These are phyloP conservation scores for Calycina herbarum DNA, from an alignment of 2,329 filamentous ascomycete species.

Conservation along the genomic window DNA sequence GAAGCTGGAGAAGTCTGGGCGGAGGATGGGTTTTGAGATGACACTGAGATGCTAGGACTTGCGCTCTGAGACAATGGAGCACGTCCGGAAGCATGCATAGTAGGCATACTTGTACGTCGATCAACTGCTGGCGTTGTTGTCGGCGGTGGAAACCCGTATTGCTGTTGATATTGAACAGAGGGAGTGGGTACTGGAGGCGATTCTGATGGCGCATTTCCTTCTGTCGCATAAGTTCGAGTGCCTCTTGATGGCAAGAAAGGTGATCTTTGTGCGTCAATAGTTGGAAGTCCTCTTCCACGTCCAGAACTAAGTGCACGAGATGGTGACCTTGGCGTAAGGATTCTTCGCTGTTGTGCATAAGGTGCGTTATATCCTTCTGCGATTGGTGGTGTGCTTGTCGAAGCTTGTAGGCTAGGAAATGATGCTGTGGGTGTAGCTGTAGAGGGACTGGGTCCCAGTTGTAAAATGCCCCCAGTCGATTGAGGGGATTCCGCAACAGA, in stretches of 20 bases:
- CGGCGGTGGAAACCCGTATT: constrained; percentile 42
- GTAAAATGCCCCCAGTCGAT: constrained; percentile 24
- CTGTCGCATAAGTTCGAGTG: constrained; percentile 44
- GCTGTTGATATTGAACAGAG: constrained; percentile 25
- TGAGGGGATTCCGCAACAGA: constrained; percentile 29
- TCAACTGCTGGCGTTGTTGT: constrained; percentile 39
- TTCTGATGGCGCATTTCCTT: constrained; percentile 43
- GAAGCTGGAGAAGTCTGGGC: constrained; percentile 42
- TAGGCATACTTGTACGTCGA: constrained; percentile 36
- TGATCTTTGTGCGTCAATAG: constrained; percentile 49
- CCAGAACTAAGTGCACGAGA: constrained; percentile 55
- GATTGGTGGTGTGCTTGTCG: constrained; percentile 25
- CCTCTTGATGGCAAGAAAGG: constrained; percentile 46
- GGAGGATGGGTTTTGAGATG: constrained; percentile 46
- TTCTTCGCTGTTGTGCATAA: constrained; percentile 30
- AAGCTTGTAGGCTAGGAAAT: constrained; percentile 27
- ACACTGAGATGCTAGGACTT: constrained; percentile 49
- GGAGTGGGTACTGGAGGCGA: constrained; percentile 45
- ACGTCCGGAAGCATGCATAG: constrained; percentile 40
- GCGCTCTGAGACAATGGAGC: constrained; percentile 40
- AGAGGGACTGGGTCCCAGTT: constrained; percentile 31
- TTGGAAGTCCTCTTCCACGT: constrained; percentile 45
- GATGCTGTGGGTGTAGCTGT: constrained; percentile 21
- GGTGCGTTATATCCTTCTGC: constrained; percentile 30
- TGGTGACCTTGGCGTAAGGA: constrained; percentile 41